Percentiles rank a stretch among this genome's conserved stretches.
phyloP scores from a whole-genome alignment of 768 basidiomycete genomes.

The Kwoniella europaea region DNA sequence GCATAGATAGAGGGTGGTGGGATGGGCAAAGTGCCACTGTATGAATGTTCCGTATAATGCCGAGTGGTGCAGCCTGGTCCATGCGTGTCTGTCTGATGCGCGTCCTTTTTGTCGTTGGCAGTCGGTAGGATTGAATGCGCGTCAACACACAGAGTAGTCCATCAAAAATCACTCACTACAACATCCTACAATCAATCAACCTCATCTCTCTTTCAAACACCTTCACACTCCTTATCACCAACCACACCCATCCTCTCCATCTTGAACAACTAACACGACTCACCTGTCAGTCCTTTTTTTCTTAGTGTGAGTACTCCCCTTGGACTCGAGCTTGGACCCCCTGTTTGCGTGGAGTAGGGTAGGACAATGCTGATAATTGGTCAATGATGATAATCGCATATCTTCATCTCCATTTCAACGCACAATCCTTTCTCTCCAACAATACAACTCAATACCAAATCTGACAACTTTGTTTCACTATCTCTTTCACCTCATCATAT shows the following conservation, averaged over 20 bases:
- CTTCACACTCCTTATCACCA: constrained; percentile 4
- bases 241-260: neutral
- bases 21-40: neutral
- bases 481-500: neutral
- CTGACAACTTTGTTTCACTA: neutral
- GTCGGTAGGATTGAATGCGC: no score
- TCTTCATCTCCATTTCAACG: neutral
- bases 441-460: neutral
- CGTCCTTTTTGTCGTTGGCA: neutral
- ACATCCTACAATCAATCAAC: neutral
- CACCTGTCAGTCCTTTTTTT: constrained; percentile 13
- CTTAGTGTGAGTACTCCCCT: neutral
- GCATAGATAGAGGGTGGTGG: neutral
- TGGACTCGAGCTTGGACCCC: neutral
- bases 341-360: neutral
- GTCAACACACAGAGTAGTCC: neutral
- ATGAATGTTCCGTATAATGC: neutral
- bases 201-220: neutral
- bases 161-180: neutral
- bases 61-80: neutral
- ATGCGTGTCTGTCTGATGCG: neutral
- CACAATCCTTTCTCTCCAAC: constrained; percentile 7
- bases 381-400: neutral
- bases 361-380: constrained; percentile 10
- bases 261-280: neutral